Evolutionary conservation across 108 stramenopile species (phyloP).

Genomic region (Fistulifera pelliculosa): DNA sequence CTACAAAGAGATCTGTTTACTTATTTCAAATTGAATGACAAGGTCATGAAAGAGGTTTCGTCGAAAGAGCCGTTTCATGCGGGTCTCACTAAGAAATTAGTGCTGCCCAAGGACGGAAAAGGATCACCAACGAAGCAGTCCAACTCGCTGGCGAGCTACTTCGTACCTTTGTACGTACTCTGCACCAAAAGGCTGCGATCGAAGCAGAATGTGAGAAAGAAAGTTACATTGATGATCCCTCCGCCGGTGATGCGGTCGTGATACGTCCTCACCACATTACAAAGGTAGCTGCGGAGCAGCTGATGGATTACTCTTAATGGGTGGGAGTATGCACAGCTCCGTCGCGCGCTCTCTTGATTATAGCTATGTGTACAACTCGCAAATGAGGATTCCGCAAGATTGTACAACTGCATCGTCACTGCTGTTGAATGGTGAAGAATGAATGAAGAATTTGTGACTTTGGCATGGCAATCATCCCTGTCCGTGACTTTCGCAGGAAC

Average conservation of each 20-base stretch:
- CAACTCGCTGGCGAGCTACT: conserved; percentile 21
- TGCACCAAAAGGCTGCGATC: conserved; percentile 26
- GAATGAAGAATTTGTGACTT: too few species aligned
- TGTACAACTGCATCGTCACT: too few species aligned
- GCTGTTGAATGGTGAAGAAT: too few species aligned
- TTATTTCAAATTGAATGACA: too few species aligned
- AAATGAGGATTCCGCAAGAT: too few species aligned
- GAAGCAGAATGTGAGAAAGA: conserved; percentile 22
- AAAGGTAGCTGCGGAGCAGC: neutral
- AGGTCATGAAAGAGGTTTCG: too few species aligned
- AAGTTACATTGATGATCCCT: neutral
- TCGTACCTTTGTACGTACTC: conserved; percentile 29
- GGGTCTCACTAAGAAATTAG: conserved; percentile 5
- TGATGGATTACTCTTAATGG: conserved; percentile 2
- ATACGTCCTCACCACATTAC: conserved; percentile 1
- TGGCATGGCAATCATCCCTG: too few species aligned
- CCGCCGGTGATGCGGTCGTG: neutral
- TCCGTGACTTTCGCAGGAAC: too few species aligned
- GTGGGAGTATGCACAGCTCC: too few species aligned
- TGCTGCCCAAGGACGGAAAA: conserved; percentile 1
- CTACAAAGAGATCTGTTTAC: too few species aligned
- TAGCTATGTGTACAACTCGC: too few species aligned
- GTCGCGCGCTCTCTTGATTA: too few species aligned
- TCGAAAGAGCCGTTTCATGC: conserved; percentile 3
- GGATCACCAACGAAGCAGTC: conserved; percentile 18